Base-by-base conservation (phyloP, 2,329 filamentous ascomycete genomes). In the Monilinia laxa region DNA sequence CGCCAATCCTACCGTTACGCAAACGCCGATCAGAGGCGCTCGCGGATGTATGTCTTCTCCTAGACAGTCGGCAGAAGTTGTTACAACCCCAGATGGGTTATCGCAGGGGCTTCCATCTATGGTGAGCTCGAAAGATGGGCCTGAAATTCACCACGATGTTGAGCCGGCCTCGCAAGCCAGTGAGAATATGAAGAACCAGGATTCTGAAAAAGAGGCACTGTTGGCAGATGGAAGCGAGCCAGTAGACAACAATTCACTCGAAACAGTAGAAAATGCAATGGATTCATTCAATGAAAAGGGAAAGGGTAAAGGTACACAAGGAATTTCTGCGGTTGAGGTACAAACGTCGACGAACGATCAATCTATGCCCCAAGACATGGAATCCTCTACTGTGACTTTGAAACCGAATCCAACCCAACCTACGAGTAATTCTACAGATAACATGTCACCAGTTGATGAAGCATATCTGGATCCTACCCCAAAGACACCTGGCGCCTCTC, bases 391-490 rank as follows among this genome's bases (percentile, higher is more conserved):
- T 25, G 75, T 74, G 52, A 77, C 76, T 25, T 62, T 77, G 56
- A 76, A 73, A 62, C 75, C 76, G 49, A 65, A 70, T n/a, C 47
- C 60, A 55, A 60, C 56, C 25, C 51, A 28, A n/a, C 63, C 68
- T 35, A 25, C 56, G 7, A 40, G 66, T 47, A 69, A 60, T 47
- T 56, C 64, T 31, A 38, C 60, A 18, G 67, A 67, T 52, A 64
- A 67, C 59, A 66, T 72, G 49, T 70, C 70, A 54, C 67, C 69
- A 53, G 60, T 70, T 18, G 70, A 71, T n/a, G 59, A 68, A 49
- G 76, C 78, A 47, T 87, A 85, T 74, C 76, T 83, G 25, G 80
- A 81, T 69, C 79, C 80, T 65, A 82, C 80, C 38, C 82, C 80
- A 1, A 80, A 78, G 72, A 81, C 78, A 64, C 80, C 78, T 69